phyloP scores from a whole-genome alignment of 1,284 basidiomycete genomes.

The Sporisorium iseilematis-ciliati region DNA sequence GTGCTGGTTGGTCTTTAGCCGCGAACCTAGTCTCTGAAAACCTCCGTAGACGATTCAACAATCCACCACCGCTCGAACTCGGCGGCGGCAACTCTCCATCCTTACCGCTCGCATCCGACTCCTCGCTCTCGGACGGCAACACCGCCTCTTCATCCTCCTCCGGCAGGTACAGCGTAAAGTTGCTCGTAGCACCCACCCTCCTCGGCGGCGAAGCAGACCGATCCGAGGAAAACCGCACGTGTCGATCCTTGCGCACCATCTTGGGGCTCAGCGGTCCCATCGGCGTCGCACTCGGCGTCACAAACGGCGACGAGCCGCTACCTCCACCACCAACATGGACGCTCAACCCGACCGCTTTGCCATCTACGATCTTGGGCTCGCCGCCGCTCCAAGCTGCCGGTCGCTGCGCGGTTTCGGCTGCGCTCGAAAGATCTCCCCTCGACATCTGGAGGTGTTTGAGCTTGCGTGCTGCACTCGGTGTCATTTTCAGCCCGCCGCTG shows the following conservation, averaged over 20 bases:
- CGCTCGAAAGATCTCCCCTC: slow-evolving; percentile 36
- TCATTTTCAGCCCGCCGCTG: slow-evolving; percentile 45
- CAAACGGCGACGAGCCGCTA: slow-evolving; percentile 17
- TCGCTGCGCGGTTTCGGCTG: slow-evolving; percentile 33
- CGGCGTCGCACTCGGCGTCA: slow-evolving; percentile 39
- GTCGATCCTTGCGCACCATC: slow-evolving; percentile 26
- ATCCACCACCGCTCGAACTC: neutral
- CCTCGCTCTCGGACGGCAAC: slow-evolving; percentile 37
- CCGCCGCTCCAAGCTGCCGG: slow-evolving; percentile 13
- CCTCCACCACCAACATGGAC: slow-evolving; percentile 18
- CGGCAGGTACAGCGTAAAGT: slow-evolving; percentile 44
- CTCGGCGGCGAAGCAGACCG: slow-evolving; percentile 17
- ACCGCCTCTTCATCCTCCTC: slow-evolving; percentile 38
- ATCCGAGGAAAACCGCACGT: slow-evolving; percentile 31
- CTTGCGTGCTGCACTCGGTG: slow-evolving; percentile 55
- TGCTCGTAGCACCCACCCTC: slow-evolving; percentile 33
- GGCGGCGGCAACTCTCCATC: slow-evolving; percentile 39
- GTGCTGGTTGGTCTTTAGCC: too few species aligned
- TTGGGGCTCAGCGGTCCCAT: slow-evolving; percentile 27
- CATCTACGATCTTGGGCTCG: slow-evolving; percentile 32
- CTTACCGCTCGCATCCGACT: slow-evolving; percentile 54
- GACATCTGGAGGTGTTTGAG: slow-evolving; percentile 59
- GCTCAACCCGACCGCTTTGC: slow-evolving; percentile 36
- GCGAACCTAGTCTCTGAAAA: too few species aligned
- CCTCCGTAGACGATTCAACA: slow-evolving; percentile 30